Evolutionary conservation across 169 alveolate genomes (phyloP), one percentile per base, ranked within the genome.

Genomic region (Cryptosporidium tyzzeri): DNA sequence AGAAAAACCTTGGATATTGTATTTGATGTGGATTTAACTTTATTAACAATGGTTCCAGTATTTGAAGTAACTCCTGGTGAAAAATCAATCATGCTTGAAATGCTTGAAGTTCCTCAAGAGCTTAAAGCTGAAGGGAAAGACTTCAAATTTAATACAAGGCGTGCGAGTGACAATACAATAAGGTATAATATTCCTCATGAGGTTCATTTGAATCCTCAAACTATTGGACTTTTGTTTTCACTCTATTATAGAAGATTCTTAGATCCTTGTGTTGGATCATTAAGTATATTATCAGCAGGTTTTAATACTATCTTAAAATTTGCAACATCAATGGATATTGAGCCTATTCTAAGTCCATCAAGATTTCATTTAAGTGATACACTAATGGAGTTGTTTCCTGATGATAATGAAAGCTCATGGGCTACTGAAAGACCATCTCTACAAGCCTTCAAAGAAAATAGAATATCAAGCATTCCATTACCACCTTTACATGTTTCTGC

Each of bases 261-360:
- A n/a, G 89, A 80, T 48, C 89, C 89, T 10, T 80, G 89, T 80
- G 75, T 80, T 26, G 89, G 89, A 14, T 80, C 89, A 14, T 8
- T 80, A 31, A 39, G 75, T 10, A 62, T 80, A 29, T 31, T 80
- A 26, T 80, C 89, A 6, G 89, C 89, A 8, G 89, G 89, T 5
- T 80, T 62, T 65, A 80, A 62, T 65, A 80, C 89, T 12, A 44
- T 61, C 9, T 48, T 80, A n/a, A 80, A 80, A 26, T 80, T 80
- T 80, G 35, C 73, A 21, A 62, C 61, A 16, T 59, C 89, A 3
- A 80, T 80, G 29, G 89, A 80, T 41, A 80, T 80, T 62, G 89
- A 80, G 29, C 65, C 65, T 65, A 53, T 80, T 26, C 35, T 80
- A 31, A 53, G 89, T 26, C 65, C 89, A 26, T 80, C 89, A 5